Base-by-base conservation (phyloP, 257 asterid species). In the Plantago major region DNA sequence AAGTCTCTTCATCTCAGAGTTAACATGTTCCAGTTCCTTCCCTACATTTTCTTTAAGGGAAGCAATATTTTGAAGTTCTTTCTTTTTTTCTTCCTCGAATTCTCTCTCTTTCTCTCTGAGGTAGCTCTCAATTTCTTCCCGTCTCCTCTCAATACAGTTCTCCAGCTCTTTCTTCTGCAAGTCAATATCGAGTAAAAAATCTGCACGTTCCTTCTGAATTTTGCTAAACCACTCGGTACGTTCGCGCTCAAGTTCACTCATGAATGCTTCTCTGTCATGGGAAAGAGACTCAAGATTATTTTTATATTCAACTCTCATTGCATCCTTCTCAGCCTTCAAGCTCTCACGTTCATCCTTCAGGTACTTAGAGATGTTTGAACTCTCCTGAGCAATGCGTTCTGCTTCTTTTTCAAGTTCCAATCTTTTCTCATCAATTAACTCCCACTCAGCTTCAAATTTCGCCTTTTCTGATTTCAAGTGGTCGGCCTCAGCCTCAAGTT, bases 371-470 rank as follows among this genome's bases (percentile, higher is more conserved):
- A 83, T 73, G 38, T 78, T 64, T 49, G 68, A 54, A 74, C 83
- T 89, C 90, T 89, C 97, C 72, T 87, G 87, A 72, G 90, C 78
- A 75, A 93, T 74, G 55, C 73, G 79, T 48, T 76, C 92, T 44
- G 84, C 96, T 78, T 87, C 95, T 77, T 82, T 87, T 62, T 65
- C 74, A 64, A 93, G 73, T 71, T 80, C 90, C 47, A 72, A 90
- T 77, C 96, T 81, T 79, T 93, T 93, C 74, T 85, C 97, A 75
- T 89, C 99, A 56, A 93, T 87, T 48, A 71, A 70, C 67, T 85
- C 96, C 96, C 97, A 93, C 76, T 89, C 95, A 54, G 86, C 74
- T 82, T 93, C 99, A 73, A 93, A 88, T 64, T 93, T 87, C 44
- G 85, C 80, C 78, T 93, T 89, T 79, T 87, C 95, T 42, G 76